Percentiles rank a stretch among this genome's conserved stretches.
Conservation (phyloP, 2,329 filamentous ascomycete genomes). For the Sclerotinia glacialis region DNA sequence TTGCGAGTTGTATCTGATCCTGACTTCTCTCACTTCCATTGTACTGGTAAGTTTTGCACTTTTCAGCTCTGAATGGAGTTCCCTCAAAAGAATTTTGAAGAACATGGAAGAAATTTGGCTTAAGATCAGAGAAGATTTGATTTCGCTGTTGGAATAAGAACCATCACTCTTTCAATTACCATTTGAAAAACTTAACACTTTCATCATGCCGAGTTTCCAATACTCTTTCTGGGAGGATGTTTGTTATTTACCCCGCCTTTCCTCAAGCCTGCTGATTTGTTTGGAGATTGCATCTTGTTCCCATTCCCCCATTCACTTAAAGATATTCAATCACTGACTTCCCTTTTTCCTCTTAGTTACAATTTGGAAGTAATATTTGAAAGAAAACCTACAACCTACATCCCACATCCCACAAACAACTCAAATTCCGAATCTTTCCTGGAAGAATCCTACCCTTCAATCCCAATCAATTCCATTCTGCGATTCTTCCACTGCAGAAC, state of each 20-base stretch:
- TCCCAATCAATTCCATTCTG: background rate
- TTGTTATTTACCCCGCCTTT: background rate
- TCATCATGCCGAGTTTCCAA: background rate
- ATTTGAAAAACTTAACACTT: background rate
- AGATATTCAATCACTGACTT: constrained; percentile 1
- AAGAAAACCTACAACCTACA: background rate
- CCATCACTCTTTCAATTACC: background rate
- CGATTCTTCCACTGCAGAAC: background rate
- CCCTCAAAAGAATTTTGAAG: background rate
- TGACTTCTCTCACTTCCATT: background rate
- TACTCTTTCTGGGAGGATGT: background rate
- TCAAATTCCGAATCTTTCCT: background rate
- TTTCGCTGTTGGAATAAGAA: background rate
- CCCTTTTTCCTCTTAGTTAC: background rate
- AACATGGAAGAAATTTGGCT: background rate
- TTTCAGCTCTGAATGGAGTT: background rate
- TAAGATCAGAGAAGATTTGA: background rate
- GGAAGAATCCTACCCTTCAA: background rate
- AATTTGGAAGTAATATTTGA: background rate
- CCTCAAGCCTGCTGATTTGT: background rate
- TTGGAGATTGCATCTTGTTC: background rate
- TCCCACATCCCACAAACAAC: background rate
- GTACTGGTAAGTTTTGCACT: background rate
- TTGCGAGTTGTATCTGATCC: background rate
- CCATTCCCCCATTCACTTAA: background rate